phyloP scores from a whole-genome alignment of 2,329 filamentous ascomycete species.

The Fonsecaea monophora region DNA sequence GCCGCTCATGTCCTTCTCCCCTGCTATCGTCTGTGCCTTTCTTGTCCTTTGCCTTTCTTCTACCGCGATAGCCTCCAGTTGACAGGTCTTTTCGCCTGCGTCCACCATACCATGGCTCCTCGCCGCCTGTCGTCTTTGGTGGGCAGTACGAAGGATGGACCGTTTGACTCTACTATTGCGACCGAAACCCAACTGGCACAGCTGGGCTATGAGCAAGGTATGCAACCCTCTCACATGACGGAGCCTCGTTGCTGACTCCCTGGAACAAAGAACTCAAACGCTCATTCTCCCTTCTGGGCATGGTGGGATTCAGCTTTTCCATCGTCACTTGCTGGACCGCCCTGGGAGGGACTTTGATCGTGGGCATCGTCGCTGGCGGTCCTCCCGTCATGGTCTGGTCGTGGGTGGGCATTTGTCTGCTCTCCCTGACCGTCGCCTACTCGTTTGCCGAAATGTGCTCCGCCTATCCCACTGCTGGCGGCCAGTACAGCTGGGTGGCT shows the following conservation, averaged over 20 bases:
- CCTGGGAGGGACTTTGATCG: conserved; percentile 62
- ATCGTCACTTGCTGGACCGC: conserved; percentile 67
- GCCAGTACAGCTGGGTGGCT: conserved; percentile 53
- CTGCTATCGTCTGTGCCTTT: neutral
- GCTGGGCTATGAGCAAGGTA: conserved; percentile 51
- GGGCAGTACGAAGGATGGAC: conserved; percentile 23
- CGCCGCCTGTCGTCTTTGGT: conserved; percentile 31
- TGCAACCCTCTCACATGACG: conserved; percentile 11
- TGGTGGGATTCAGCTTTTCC: conserved; percentile 66
- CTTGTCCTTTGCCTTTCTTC: neutral
- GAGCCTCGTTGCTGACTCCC: conserved; percentile 9
- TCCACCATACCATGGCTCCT: conserved; percentile 18
- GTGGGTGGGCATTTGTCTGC: conserved; percentile 61
- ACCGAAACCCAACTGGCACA: conserved; percentile 49
- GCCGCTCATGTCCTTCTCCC: neutral
- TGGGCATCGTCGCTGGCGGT: conserved; percentile 62
- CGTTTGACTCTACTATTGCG: conserved; percentile 27
- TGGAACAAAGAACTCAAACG: conserved; percentile 60
- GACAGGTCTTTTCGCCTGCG: neutral
- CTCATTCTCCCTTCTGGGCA: conserved; percentile 62
- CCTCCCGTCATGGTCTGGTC: conserved; percentile 66
- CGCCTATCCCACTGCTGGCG: conserved; percentile 58
- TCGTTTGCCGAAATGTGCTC: conserved; percentile 65
- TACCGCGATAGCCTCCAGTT: neutral
- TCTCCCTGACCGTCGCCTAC: conserved; percentile 62